Evolutionary conservation across 1,284 basidiomycete species (phyloP).

Genomic region (Tausonia pullulans): DNA sequence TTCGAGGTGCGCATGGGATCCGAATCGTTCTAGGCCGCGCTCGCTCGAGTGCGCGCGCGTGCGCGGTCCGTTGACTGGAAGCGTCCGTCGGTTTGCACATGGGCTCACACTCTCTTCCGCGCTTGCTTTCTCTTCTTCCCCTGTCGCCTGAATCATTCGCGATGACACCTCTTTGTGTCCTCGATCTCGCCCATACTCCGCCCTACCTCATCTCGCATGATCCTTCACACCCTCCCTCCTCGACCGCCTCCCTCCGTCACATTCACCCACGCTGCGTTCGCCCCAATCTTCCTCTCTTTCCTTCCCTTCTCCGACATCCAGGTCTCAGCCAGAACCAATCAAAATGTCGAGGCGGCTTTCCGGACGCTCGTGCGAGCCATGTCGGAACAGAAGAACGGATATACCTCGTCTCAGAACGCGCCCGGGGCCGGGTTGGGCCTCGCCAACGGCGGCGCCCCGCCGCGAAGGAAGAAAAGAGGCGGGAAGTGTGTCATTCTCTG

Average conservation of each 20-base stretch:
- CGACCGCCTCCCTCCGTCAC: neutral
- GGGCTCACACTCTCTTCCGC: neutral
- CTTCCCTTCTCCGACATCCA: neutral
- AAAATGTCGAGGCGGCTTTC: constrained; percentile 92
- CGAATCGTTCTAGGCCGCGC: too few relatives aligned
- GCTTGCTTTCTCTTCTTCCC: neutral
- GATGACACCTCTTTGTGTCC: neutral
- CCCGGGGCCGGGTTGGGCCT: too few relatives aligned
- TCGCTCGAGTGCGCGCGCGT: too few relatives aligned
- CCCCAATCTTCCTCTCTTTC: neutral
- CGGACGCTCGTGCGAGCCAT: constrained; percentile 80
- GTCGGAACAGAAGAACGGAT: constrained; percentile 26
- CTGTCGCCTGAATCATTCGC: neutral
- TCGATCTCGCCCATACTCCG: too few relatives aligned
- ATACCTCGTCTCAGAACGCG: too few relatives aligned
- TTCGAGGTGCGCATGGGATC: constrained; percentile 8
- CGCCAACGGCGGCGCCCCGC: neutral
- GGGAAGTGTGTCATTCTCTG: constrained; percentile 32
- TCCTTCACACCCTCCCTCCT: neutral
- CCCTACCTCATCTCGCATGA: neutral
- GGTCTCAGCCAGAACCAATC: constrained; percentile 66
- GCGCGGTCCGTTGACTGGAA: too few relatives aligned
- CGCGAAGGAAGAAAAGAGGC: constrained; percentile 27
- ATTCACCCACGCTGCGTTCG: neutral
- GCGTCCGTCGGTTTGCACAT: neutral